These are phyloP conservation scores for Corymbia maculata DNA, from an alignment of 345 rosid species.

Conservation along the genomic window DNA sequence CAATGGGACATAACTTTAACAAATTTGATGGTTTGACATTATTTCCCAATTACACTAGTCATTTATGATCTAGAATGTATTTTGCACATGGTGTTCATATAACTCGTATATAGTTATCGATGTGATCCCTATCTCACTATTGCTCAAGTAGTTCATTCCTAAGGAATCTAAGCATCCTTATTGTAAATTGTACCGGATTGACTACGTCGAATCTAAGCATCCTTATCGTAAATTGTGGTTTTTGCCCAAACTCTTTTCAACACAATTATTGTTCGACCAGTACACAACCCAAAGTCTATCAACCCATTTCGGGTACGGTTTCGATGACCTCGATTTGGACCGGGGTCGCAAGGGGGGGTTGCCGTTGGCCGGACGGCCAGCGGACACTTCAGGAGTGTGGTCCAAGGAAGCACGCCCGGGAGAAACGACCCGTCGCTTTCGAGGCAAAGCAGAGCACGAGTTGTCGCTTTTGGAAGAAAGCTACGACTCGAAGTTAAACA, in stretches of 20 bases:
- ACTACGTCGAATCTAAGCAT: neutral
- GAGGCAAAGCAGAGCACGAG: neutral
- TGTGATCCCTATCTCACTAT: neutral
- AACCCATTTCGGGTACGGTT: neutral
- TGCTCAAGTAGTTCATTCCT: accelerated
- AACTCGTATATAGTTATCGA: neutral
- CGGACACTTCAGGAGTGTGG: neutral
- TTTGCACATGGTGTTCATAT: neutral
- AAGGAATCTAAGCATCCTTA: neutral
- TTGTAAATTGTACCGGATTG: neutral
- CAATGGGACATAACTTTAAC: too few relatives aligned
- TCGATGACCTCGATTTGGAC: neutral
- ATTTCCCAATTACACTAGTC: too few relatives aligned
- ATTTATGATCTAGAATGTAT: too few relatives aligned
- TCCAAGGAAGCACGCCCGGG: neutral
- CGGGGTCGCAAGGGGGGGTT: neutral
- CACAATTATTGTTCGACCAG: accelerated
- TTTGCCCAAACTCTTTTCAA: neutral
- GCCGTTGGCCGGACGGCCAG: neutral
- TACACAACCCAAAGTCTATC: neutral
- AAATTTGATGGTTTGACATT: too few relatives aligned
- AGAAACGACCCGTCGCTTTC: neutral
- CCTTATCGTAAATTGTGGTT: neutral
- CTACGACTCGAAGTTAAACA: neutral
- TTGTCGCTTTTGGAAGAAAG: neutral